Evolutionary conservation across 768 basidiomycete species (phyloP).

Genomic region (Flagelloscypha sp.): DNA sequence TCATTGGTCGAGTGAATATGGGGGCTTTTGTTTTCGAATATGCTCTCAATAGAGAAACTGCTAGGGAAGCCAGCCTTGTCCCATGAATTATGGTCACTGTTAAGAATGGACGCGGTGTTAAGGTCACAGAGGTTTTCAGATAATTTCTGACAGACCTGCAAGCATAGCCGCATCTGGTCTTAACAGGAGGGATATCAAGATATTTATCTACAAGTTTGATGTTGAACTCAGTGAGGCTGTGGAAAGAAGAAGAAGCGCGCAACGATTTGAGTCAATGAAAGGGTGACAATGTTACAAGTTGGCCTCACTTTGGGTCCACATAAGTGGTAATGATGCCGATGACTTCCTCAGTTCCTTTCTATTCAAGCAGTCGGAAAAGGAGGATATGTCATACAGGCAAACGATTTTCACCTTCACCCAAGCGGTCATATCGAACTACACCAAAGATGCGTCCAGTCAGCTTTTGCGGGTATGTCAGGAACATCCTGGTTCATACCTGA

Average conservation of each 20-base stretch:
- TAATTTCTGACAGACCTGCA: no score
- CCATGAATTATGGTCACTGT: conserved; percentile 59
- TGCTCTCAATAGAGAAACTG: conserved; percentile 74
- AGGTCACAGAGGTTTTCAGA: no score
- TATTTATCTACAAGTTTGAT: conserved; percentile 70
- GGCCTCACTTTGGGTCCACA: conserved; percentile 52
- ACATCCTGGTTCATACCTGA: conserved; percentile 48
- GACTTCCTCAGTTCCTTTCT: conserved; percentile 64
- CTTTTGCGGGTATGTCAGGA: no score
- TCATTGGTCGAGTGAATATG: conserved; percentile 78
- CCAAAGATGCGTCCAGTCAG: no score
- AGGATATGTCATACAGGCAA: conserved; percentile 12
- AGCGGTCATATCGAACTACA: conserved; percentile 84
- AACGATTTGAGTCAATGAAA: no score
- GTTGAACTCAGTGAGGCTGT: conserved; percentile 74
- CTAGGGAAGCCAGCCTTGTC: conserved; percentile 78
- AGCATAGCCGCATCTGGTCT: conserved; percentile 89
- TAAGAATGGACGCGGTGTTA: conserved; percentile 19
- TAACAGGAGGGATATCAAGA: conserved; percentile 75
- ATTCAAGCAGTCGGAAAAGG: conserved; percentile 10
- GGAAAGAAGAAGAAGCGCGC: no score
- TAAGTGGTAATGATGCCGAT: conserved; percentile 83
- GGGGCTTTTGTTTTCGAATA: conserved; percentile 71
- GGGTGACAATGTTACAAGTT: no score
- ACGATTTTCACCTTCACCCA: conserved; percentile 79